These are phyloP conservation scores for Aspergillus calidoustus DNA, from an alignment of 2,329 filamentous ascomycete genomes.

Conservation along the genomic window DNA sequence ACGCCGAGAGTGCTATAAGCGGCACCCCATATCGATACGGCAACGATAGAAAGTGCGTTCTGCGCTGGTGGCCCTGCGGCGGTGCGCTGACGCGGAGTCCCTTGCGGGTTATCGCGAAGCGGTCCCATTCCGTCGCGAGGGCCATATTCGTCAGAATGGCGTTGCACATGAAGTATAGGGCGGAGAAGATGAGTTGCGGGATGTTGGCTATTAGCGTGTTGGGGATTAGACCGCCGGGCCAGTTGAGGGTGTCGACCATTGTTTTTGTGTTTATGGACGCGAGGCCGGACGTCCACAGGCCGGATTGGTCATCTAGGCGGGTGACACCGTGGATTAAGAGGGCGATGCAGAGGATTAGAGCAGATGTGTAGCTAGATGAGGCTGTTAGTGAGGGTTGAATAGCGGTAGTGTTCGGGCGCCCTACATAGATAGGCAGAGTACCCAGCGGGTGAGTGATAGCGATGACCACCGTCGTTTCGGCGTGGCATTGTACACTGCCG, in stretches of 20 bases:
- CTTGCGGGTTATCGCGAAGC: constrained; percentile 39
- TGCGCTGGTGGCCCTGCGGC: neutral
- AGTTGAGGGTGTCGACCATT: constrained; percentile 8
- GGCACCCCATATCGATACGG: neutral
- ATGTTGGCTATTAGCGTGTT: constrained; percentile 39
- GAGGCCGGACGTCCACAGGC: constrained; percentile 14
- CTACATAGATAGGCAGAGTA: neutral
- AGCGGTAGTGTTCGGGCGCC: neutral
- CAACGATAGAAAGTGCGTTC: neutral
- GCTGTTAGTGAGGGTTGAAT: neutral
- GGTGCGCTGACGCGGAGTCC: neutral
- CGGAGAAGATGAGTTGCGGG: constrained; percentile 41
- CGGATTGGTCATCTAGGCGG: neutral
- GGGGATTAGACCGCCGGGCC: constrained; percentile 14
- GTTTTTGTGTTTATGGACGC: constrained; percentile 10
- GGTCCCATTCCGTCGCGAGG: constrained; percentile 54
- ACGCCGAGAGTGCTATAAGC: neutral
- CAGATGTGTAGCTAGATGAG: neutral
- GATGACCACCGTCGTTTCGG: neutral
- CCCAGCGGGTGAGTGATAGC: neutral
- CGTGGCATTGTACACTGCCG: neutral
- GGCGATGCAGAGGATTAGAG: neutral
- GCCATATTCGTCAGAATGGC: constrained; percentile 51
- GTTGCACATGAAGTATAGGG: constrained; percentile 44
- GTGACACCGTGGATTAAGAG: neutral